phyloP scores from a whole-genome alignment of 2,329 filamentous ascomycete species.

The Coniella lustricola region DNA sequence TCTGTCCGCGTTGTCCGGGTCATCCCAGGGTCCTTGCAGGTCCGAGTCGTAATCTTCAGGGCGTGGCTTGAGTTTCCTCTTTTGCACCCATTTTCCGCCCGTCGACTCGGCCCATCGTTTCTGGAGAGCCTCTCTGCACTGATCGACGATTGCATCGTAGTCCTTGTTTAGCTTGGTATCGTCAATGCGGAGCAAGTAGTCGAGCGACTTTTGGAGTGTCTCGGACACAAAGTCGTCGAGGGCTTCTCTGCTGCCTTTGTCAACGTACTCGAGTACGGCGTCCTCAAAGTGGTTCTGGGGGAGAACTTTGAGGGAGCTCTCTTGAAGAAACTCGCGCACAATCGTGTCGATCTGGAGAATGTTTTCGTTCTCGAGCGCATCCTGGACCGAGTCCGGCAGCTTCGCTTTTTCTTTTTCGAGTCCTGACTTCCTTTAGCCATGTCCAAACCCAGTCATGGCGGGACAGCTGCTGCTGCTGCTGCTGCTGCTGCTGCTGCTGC shows the following conservation, averaged over 20 bases:
- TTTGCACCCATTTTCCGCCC: conserved; percentile 37
- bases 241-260: conserved; percentile 90
- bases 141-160: conserved; percentile 66
- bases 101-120: conserved; percentile 59
- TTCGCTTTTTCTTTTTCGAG: conserved; percentile 44
- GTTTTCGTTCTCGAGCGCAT: conserved; percentile 59
- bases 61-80: conserved; percentile 60
- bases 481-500: no score
- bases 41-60: conserved; percentile 86
- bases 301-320: conserved; percentile 85
- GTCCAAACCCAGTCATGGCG: conserved; percentile 9
- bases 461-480: not conserved
- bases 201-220: conserved; percentile 62
- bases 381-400: conserved; percentile 56
- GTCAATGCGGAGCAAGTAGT: conserved; percentile 59
- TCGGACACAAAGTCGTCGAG: conserved; percentile 77
- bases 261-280: conserved; percentile 85
- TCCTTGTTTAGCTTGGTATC: conserved; percentile 59
- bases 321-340: conserved; percentile 78
- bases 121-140: conserved; percentile 63
- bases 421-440: conserved; percentile 20
- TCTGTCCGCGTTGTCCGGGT: conserved; percentile 56
- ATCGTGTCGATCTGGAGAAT: conserved; percentile 81
- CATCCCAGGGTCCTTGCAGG: conserved; percentile 78
- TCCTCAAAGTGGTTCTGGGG: conserved; percentile 91